Evolutionary conservation across 306 rosid species (phyloP), one percentile per base, ranked within the genome.

Genomic region (Oxytropis ochrocephala): DNA sequence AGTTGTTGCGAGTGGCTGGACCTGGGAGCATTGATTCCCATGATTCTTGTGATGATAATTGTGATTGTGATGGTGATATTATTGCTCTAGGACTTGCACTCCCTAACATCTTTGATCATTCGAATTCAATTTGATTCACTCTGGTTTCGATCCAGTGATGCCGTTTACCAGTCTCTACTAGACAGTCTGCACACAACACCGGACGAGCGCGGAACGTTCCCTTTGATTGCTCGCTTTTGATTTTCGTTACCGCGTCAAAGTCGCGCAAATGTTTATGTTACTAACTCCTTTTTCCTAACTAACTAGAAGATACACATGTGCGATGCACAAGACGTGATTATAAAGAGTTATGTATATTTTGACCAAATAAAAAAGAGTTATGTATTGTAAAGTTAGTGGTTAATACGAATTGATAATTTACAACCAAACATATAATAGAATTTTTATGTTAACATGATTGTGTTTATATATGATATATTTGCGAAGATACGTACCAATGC

Each of bases 1-100:
- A 83, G 84, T 95, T 95, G 96, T 51, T 89, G 70, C 97, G 92
- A 53, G 76, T 81, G 5, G 97, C 83, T 27, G 99, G 95, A n/a
- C 91, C 95, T 2, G 99, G 99, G 4, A 95, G 97, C 97, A 87
- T 89, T 60, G 80, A 81, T 66, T 89, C 91, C 92, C 92, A 87
- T 29, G 92, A 87, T 52, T 89, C 92, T 8, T 58, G 81, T 44
- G 70, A 1, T 7, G 80, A 1, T 12, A 74, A 19, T 58, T 17
- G 48, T 50, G 64, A 12, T 58, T 33, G 46, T 58, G 43, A 57
- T 54, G 57, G 51, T 9, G 75, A 38, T 12, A 63, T 1, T 11
- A 65, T 0, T 50, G 80, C 42, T 59, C 77, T 66, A 1, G 84
- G 83, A 67, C 77, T 77, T 51, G 81, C 82, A 69, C 65, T 75